Evolutionary conservation across 257 asterid genomes (phyloP).

Genomic region (Capsicum baccatum): DNA sequence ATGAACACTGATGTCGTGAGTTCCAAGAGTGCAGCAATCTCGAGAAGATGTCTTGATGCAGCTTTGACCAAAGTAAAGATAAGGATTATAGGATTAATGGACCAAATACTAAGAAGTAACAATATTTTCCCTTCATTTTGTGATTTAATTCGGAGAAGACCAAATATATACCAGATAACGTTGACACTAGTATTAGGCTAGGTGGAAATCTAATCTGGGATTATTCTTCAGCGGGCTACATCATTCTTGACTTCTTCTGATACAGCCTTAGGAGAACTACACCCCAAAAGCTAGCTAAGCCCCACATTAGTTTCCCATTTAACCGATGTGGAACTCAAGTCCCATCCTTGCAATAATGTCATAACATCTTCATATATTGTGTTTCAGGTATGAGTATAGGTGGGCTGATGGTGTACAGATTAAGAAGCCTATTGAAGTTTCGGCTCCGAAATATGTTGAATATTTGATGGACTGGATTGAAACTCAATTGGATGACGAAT

Average conservation of each 20-base stretch:
- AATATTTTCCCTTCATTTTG: background rate
- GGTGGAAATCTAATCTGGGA: background rate
- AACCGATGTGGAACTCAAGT: too few species aligned
- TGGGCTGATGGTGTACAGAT: conserved; percentile 95
- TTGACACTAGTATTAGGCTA: background rate
- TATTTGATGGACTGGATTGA: conserved; percentile 96
- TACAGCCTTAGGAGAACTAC: too few species aligned
- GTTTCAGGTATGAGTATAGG: conserved; percentile 77
- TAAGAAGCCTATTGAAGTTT: conserved; percentile 67
- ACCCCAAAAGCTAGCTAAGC: too few species aligned
- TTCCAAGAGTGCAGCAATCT: conserved; percentile 14
- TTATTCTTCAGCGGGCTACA: background rate
- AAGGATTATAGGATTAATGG: background rate
- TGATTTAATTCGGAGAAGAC: background rate
- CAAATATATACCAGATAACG: background rate
- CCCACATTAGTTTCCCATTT: too few species aligned
- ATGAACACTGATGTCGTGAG: background rate
- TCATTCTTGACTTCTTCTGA: background rate
- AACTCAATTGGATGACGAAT: conserved; percentile 19
- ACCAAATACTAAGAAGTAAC: background rate
- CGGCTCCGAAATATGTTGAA: conserved; percentile 68
- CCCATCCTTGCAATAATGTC: too few species aligned
- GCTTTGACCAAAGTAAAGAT: conserved; percentile 5
- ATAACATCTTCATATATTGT: background rate
- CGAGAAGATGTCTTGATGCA: background rate